Evolutionary conservation across 345 rosid genomes (phyloP), one percentile per base, ranked within the genome.

Genomic region (Camelina sativa): DNA sequence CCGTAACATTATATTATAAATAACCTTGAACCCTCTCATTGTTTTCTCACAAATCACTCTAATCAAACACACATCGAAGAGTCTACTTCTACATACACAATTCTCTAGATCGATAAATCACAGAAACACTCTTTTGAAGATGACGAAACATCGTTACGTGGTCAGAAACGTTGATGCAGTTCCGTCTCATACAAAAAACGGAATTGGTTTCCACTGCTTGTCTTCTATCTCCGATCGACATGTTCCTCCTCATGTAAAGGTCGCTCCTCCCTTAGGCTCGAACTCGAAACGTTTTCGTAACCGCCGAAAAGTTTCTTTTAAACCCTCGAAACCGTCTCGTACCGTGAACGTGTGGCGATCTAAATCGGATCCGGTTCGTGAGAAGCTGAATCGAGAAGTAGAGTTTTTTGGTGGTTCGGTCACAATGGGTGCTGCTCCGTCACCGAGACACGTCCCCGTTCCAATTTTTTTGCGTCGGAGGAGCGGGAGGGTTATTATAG

Each of bases 391-490:
- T 34, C 37, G 2, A 34, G 2, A 34, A 22, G 5, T 10, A 40
- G 69, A 17, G 41, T 8, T 28, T 11, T 55, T 28, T 30, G 5
- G 0, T 28, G 69, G 34, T 72, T 62, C 69, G 11, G 60, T 62
- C 62, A 52, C 69, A 62, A n/a, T 2, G 15, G 30, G 20, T n/a
- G 59, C 50, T 59, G 52, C 76, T 50, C 76, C 76, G 38, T 72
- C 69, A 19, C 69, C 76, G 1, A 72, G 69, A 12, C 62, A 51
- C 35, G 30, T 72, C 1, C 76, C 69, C 13, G 41, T 72, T 62
- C 76, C 76, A 4, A 51, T 35, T 2, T 7, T 72, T 72, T 53
- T 48, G 3, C 44, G 13, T 40, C 8, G 37, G 37, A 34, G 37
- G 8, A 32, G 35, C 35, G 35, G 35, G 35, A 32, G 35, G 35